phyloP scores from a whole-genome alignment of 179 eudicot species.

The Actinidia polygama region DNA sequence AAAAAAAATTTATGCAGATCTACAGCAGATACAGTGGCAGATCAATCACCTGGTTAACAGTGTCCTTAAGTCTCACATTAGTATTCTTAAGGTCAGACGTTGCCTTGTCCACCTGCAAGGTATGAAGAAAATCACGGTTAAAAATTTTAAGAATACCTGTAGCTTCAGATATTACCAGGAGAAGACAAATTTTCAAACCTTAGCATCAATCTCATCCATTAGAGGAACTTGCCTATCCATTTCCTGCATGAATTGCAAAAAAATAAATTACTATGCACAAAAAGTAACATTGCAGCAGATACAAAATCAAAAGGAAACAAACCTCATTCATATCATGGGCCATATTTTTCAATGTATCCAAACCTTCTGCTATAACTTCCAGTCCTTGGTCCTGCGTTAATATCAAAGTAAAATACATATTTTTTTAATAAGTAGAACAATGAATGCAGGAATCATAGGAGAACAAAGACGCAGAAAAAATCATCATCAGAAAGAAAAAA shows the following conservation, averaged over 20 bases:
- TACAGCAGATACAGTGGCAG: neutral
- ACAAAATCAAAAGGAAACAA: conserved; percentile 25
- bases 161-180: conserved; percentile 1
- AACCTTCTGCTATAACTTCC: conserved; percentile 94
- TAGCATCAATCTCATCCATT: conserved; percentile 98
- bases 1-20: neutral
- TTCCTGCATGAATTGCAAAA: conserved; percentile 58
- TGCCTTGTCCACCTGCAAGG: conserved; percentile 86
- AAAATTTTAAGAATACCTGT: neutral
- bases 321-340: conserved; percentile 99
- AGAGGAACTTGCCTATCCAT: conserved; percentile 95
- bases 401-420: conserved; percentile 17
- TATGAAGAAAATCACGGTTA: neutral
- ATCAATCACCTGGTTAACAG: conserved; percentile 83
- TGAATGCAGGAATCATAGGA: conserved; percentile 1
- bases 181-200: conserved; percentile 50
- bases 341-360: conserved; percentile 95
- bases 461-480: neutral
- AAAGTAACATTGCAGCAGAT: neutral
- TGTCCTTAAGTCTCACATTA: conserved; percentile 91
- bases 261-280: neutral
- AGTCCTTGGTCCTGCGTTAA: conserved; percentile 83
- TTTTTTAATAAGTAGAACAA: neutral
- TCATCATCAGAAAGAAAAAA: neutral
- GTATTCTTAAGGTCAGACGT: conserved; percentile 94